Evolutionary conservation across 352 stramenopile species (phyloP).

Genomic region (Phytophthora uliginosa): DNA sequence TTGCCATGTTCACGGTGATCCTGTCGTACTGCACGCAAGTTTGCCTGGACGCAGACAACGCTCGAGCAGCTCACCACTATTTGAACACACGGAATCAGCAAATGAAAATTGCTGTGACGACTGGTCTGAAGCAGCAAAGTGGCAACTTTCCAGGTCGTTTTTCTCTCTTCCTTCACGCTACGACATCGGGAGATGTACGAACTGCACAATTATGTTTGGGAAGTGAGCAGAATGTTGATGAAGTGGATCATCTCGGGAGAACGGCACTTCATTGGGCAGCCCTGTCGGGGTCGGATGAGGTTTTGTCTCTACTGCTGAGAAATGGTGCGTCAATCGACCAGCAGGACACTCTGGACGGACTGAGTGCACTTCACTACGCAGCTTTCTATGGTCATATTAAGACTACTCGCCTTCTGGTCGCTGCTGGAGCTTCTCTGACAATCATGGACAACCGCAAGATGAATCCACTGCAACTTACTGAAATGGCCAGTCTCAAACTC

Average conservation of each 20-base stretch:
- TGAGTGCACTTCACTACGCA: conserved; percentile 79
- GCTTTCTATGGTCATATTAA: conserved; percentile 85
- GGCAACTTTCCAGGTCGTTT: conserved; percentile 61
- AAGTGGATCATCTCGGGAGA: conserved; percentile 71
- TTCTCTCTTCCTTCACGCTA: conserved; percentile 72
- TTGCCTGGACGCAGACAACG: conserved; percentile 61
- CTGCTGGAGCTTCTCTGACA: conserved; percentile 62
- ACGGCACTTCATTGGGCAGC: conserved; percentile 78
- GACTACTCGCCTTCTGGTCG: conserved; percentile 66
- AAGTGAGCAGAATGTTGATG: conserved; percentile 66
- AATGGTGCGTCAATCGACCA: conserved; percentile 79
- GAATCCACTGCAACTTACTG: conserved; percentile 75
- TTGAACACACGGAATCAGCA: conserved; percentile 46
- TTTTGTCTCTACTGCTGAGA: conserved; percentile 65
- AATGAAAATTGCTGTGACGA: conserved; percentile 68
- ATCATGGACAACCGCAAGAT: conserved; percentile 67
- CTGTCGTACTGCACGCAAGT: conserved; percentile 71
- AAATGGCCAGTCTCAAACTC: conserved; percentile 84
- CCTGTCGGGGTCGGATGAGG: conserved; percentile 65
- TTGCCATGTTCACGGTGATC: conserved; percentile 42
- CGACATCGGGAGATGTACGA: conserved; percentile 50
- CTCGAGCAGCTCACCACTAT: conserved; percentile 68
- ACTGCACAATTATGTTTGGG: conserved; percentile 70
- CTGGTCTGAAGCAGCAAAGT: conserved; percentile 29
- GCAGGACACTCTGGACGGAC: conserved; percentile 58